Conservation (phyloP, 2,329 filamentous ascomycete genomes). For the Knufia fluminis region DNA sequence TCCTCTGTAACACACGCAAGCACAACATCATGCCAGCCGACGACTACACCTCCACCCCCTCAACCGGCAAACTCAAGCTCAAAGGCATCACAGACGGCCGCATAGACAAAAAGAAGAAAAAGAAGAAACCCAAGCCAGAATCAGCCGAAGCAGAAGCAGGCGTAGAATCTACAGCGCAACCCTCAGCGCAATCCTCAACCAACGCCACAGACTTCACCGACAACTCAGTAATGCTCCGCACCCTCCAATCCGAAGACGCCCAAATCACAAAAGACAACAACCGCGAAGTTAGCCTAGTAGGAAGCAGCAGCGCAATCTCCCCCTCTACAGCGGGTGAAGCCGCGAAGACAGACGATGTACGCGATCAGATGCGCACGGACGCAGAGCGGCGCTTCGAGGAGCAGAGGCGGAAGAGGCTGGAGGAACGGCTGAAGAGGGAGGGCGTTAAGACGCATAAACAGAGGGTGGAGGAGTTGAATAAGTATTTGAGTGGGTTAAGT, state of each 20-base stretch:
- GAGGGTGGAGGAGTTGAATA: conserved; percentile 89
- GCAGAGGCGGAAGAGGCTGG: conserved; percentile 66
- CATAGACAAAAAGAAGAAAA: conserved; percentile 42
- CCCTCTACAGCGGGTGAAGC: conserved; percentile 15
- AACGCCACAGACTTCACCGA: conserved; percentile 13
- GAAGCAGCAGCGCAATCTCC: conserved; percentile 18
- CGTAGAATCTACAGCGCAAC: background rate
- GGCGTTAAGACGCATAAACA: conserved; percentile 95
- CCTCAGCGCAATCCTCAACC: background rate
- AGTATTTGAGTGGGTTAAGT: conserved; percentile 80
- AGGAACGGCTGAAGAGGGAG: conserved; percentile 72
- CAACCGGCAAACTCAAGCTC: conserved; percentile 63
- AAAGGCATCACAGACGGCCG: conserved; percentile 60
- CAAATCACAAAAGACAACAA: conserved; percentile 23
- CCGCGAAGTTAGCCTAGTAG: conserved; percentile 22
- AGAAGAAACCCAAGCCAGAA: conserved; percentile 39
- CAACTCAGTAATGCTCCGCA: conserved; percentile 20
- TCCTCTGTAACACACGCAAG: too few relatives aligned
- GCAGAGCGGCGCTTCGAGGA: conserved; percentile 76
- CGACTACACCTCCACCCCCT: conserved; percentile 7
- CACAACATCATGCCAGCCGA: conserved; percentile 6
- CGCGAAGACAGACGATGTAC: conserved; percentile 25
- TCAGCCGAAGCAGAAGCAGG: too few relatives aligned
- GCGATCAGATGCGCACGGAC: conserved; percentile 61
- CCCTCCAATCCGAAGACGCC: conserved; percentile 18